These are phyloP conservation scores for Asterella californica DNA, from an alignment of 225 moss, liverwort and hornwort genomes.

Conservation along the genomic window DNA sequence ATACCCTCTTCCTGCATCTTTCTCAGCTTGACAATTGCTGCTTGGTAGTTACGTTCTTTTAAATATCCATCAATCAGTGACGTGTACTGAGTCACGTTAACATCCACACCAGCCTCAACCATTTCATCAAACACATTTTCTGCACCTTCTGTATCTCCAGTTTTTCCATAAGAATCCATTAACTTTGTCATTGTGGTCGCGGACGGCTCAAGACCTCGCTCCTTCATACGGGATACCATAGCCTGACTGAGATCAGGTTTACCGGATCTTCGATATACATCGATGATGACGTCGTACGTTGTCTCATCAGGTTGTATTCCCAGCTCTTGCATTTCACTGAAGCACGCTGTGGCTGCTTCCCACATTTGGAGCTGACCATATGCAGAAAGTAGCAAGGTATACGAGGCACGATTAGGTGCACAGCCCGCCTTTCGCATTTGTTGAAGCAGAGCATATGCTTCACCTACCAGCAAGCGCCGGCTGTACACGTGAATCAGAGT, in stretches of 20 bases:
- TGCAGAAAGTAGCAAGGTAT: slow-evolving; percentile 42
- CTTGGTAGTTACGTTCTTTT: slow-evolving; percentile 56
- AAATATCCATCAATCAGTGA: slow-evolving; percentile 66
- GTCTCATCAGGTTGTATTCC: slow-evolving; percentile 32
- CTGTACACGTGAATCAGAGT: slow-evolving; percentile 51
- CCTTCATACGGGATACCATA: slow-evolving; percentile 38
- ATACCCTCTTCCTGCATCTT: slow-evolving; percentile 65
- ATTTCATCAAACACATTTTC: slow-evolving; percentile 42
- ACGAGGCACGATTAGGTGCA: slow-evolving; percentile 43
- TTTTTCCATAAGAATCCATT: slow-evolving; percentile 53
- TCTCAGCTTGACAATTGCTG: slow-evolving; percentile 52
- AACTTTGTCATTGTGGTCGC: slow-evolving; percentile 42
- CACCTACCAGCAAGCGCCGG: slow-evolving; percentile 40
- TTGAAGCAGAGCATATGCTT: slow-evolving; percentile 43
- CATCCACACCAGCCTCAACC: slow-evolving; percentile 35
- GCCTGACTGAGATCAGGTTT: slow-evolving; percentile 39
- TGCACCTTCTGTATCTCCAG: slow-evolving; percentile 45
- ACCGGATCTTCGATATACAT: slow-evolving; percentile 47
- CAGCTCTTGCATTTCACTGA: slow-evolving; percentile 35
- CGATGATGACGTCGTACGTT: slow-evolving; percentile 42
- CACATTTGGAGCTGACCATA: slow-evolving; percentile 53
- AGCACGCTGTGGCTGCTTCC: slow-evolving; percentile 47
- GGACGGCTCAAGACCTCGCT: slow-evolving; percentile 42
- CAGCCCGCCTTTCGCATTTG: slow-evolving; percentile 51
- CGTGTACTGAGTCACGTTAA: slow-evolving; percentile 50